These are phyloP conservation scores for Lactifluus pinguis DNA, from an alignment of 768 basidiomycete genomes.

Conservation along the genomic window DNA sequence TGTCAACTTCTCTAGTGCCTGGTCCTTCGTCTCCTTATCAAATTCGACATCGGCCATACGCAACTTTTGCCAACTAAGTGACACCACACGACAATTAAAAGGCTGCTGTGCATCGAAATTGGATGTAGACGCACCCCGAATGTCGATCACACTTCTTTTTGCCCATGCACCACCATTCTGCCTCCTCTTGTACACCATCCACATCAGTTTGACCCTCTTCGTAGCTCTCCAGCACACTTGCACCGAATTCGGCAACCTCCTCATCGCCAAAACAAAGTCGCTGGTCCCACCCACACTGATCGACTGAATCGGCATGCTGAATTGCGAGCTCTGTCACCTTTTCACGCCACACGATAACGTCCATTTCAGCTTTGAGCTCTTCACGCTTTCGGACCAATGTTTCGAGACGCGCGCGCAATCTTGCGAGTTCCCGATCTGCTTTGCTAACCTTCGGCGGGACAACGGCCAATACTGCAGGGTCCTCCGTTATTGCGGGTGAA, in stretches of 20 bases:
- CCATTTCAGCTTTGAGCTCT: slow-evolving; percentile 57
- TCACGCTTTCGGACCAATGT: slow-evolving; percentile 54
- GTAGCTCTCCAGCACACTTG: slow-evolving; percentile 62
- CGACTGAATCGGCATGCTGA: slow-evolving; percentile 53
- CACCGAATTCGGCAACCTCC: slow-evolving; percentile 64
- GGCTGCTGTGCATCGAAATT: not conserved
- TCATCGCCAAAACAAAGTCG: slow-evolving; percentile 77
- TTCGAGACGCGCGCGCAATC: slow-evolving; percentile 45
- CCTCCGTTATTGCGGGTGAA: not conserved
- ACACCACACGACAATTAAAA: slow-evolving; percentile 11
- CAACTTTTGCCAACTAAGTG: slow-evolving; percentile 65
- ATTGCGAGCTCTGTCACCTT: slow-evolving; percentile 56
- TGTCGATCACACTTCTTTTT: slow-evolving; percentile 73
- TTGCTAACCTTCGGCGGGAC: slow-evolving; percentile 37
- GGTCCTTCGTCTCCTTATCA: slow-evolving; percentile 70
- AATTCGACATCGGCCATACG: slow-evolving; percentile 62
- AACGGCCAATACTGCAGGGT: slow-evolving; percentile 12
- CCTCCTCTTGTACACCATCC: slow-evolving; percentile 27
- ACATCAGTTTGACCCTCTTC: slow-evolving; percentile 35
- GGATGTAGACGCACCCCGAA: slow-evolving; percentile 43
- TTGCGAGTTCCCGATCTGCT: slow-evolving; percentile 45
- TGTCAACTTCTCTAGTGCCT: slow-evolving; percentile 55
- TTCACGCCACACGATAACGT: slow-evolving; percentile 62
- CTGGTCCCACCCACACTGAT: slow-evolving; percentile 85
- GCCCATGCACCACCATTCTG: slow-evolving; percentile 75